A percentile compares a stretch with the other conserved stretches of the same genome.
phyloP scores from a whole-genome alignment of 1,284 basidiomycete species.

The Porogramme epimiltina region DNA sequence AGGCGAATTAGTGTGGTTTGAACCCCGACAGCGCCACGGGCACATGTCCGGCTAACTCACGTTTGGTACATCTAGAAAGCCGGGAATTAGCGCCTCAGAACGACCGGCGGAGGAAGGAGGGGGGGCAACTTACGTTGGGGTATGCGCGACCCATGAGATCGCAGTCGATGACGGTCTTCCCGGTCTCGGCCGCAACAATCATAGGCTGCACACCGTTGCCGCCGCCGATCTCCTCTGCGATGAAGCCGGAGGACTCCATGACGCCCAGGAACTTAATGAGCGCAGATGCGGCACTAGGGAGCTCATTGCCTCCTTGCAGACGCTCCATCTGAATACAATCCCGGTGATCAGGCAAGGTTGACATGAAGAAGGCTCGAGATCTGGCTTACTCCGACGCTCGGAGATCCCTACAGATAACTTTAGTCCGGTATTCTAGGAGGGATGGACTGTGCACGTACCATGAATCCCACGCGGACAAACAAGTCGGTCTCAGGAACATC shows the following conservation, averaged over 20 bases:
- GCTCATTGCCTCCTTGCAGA: slow-evolving; percentile 37
- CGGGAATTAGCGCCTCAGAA: not conserved
- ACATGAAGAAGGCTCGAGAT: not conserved
- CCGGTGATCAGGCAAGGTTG: not conserved
- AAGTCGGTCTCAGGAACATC: slow-evolving; percentile 26
- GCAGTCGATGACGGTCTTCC: slow-evolving; percentile 31
- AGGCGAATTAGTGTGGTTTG: too few species aligned
- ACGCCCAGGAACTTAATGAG: slow-evolving; percentile 30
- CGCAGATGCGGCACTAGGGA: slow-evolving; percentile 28
- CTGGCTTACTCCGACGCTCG: slow-evolving; percentile 42
- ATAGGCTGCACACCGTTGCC: slow-evolving; percentile 59
- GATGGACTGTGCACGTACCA: slow-evolving; percentile 36
- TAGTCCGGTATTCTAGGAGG: not conserved
- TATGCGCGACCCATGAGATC: slow-evolving; percentile 59
- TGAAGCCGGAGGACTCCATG: slow-evolving; percentile 33
- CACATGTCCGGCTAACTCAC: too few species aligned
- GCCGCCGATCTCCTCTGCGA: slow-evolving; percentile 59
- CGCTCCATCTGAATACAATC: slow-evolving; percentile 25
- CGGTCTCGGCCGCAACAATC: slow-evolving; percentile 41
- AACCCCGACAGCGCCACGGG: too few species aligned
- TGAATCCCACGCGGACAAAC: slow-evolving; percentile 39
- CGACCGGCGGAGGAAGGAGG: too few species aligned
- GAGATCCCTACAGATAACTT: slow-evolving; percentile 39
- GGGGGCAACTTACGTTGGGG: slow-evolving; percentile 29
- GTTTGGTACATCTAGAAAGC: slow-evolving; percentile 37